A percentile compares a stretch with the other conserved stretches of the same genome.
Conservation (phyloP, 257 asterid genomes). For the Pogostemon cablin region DNA sequence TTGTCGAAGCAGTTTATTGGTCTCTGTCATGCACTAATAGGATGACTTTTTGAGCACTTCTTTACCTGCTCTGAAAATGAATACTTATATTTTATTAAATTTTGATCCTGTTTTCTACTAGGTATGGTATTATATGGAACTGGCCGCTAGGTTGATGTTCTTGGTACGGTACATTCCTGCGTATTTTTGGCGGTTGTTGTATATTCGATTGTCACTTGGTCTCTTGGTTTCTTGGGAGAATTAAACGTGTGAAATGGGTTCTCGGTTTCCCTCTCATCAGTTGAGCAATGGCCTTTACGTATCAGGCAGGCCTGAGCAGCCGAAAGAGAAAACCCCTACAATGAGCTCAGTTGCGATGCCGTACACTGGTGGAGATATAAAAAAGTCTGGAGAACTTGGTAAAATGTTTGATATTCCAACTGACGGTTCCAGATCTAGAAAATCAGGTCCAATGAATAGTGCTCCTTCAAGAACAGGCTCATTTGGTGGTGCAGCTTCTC, state of each 20-base stretch:
- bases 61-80: conserved; percentile 18
- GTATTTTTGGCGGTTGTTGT: conserved; percentile 10
- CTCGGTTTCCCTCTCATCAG: conserved; percentile 78
- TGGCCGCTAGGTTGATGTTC: conserved; percentile 32
- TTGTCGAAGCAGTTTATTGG: conserved; percentile 13
- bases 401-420: conserved; percentile 72
- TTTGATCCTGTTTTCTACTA: conserved; percentile 31
- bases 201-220: conserved; percentile 14
- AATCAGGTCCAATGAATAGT: conserved; percentile 66
- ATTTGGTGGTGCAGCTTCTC: conserved; percentile 54
- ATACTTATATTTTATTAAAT: background rate
- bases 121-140: conserved; percentile 36
- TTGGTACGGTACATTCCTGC: background rate
- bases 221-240: conserved; percentile 33
- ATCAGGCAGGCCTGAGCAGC: conserved; percentile 80
- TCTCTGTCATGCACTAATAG: conserved; percentile 7
- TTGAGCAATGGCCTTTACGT: conserved; percentile 78
- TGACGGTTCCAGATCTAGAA: conserved; percentile 63
- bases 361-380: conserved; percentile 83
- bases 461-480: conserved; percentile 69
- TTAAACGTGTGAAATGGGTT: conserved; percentile 51
- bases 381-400: conserved; percentile 81
- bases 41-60: conserved; percentile 8
- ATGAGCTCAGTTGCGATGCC: conserved; percentile 73
- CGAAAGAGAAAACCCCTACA: conserved; percentile 60